Evolutionary conservation across 73 alveolate genomes (phyloP).

Genomic region (Paramecium sonneborni): DNA sequence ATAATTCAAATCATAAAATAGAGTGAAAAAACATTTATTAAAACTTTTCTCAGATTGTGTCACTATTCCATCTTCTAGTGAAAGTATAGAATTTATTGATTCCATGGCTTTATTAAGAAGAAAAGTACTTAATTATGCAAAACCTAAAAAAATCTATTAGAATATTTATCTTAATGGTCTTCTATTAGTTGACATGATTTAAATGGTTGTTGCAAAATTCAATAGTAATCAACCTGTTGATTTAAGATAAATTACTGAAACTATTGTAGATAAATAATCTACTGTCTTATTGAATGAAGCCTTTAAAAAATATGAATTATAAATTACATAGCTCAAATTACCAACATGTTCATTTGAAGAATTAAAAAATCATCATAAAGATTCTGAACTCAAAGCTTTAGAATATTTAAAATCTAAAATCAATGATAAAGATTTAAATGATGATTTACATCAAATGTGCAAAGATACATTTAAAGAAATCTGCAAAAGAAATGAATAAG

Average conservation of each 20-base stretch:
- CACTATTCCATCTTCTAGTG: constrained; percentile 1
- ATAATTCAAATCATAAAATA: background rate
- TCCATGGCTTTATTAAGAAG: background rate
- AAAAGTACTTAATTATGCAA: background rate
- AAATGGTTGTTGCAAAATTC: background rate
- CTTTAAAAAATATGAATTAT: background rate
- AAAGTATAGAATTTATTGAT: background rate
- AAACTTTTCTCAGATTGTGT: background rate
- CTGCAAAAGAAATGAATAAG: constrained; percentile 5
- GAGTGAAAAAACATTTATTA: background rate
- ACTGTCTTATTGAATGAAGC: constrained; percentile 10
- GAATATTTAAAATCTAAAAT: constrained; percentile 6
- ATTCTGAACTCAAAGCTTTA: background rate
- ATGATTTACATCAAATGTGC: constrained; percentile 30
- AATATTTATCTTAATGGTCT: background rate
- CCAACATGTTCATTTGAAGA: constrained; percentile 45
- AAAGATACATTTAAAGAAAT: constrained; percentile 11
- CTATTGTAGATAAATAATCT: background rate
- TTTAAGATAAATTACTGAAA: background rate
- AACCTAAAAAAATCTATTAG: background rate
- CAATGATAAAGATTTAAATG: background rate
- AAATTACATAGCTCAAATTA: background rate
- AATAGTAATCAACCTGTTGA: background rate
- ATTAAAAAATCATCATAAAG: constrained; percentile 10
- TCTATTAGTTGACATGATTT: background rate